Base-by-base conservation (phyloP, 2,329 filamentous ascomycete species). In the Alternaria gansuensis region DNA sequence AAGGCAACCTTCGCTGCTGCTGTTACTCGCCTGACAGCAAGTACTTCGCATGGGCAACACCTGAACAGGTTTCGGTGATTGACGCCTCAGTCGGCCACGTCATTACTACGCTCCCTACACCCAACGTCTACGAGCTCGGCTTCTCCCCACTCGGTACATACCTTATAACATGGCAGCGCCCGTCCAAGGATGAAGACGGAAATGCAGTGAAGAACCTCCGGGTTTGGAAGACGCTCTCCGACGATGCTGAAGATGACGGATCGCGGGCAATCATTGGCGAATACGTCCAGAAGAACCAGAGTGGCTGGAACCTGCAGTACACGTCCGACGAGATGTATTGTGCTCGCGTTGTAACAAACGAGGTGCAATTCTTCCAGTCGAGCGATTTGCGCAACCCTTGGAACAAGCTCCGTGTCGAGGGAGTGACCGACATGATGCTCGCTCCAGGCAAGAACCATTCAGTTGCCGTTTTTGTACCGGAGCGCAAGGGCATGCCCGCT, bases 291-390 rank as follows among this genome's bases (percentile, higher is more conserved):
- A 97, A 97, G 84, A 90, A 88, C 66, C 92, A 96, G 82, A 92
- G 90, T 44, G 92, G 93, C 73, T 98, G 94, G 94, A 98, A 97
- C 77, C 84, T 99, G 75, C 94, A 98, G 81, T 99, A 98, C 80
- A 97, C 93, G 29, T 86, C 87, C 59, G 95, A 99, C 76, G 95
- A 99, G 84, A 87, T 88, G 77, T 94, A 92, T 78, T 98, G 94
- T 78, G 95, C 94, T 66, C 92, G 95, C 68, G 85, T 89, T 63
- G 94, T 98, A 71, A 97, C 92, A 78, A 99, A 99, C 77, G 93
- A 98, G 83, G 91, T 99, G 56, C 95, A 98, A 73, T 97, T 99
- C 79, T 98, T 94, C 82, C 87, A 96, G 80, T 95, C 92, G 77
- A 85, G 90, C 66, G 89, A 98, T 76, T 83, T 98, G 74, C 83